These are phyloP conservation scores for Leishmania major DNA, from an alignment of 208 protist genomes.

Conservation along the genomic window DNA sequence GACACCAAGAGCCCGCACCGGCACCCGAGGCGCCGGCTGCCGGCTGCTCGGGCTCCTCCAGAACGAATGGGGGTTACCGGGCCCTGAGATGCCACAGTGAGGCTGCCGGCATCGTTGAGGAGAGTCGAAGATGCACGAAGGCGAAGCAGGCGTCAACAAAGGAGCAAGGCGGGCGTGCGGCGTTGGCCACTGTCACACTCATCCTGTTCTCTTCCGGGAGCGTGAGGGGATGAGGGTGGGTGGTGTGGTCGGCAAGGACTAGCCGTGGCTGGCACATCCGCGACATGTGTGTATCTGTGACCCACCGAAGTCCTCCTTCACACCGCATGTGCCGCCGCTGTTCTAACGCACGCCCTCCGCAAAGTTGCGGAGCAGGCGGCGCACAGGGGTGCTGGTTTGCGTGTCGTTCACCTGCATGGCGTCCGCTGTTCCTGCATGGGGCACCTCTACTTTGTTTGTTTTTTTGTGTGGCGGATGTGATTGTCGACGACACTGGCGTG, in stretches of 20 bases:
- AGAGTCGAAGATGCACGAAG: not conserved
- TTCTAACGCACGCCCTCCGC: not conserved
- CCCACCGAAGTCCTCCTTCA: not conserved
- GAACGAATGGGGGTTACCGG: not conserved
- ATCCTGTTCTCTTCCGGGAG: too few species aligned
- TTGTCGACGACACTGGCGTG: not conserved
- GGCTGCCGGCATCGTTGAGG: not conserved
- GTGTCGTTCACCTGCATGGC: not conserved
- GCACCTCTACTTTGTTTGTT: not conserved
- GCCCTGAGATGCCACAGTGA: not conserved
- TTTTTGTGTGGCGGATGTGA: not conserved
- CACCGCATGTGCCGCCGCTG: not conserved
- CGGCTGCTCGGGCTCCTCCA: not conserved
- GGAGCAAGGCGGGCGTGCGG: not conserved
- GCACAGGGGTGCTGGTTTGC: not conserved
- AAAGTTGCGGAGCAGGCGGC: not conserved
- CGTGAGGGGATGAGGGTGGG: not conserved
- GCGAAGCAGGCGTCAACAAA: not conserved
- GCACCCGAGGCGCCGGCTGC: not conserved
- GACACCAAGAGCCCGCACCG: not conserved
- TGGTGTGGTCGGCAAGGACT: not conserved
- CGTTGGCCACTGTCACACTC: not conserved
- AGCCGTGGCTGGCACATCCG: not conserved
- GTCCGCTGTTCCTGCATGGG: not conserved
- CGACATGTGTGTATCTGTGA: not conserved